Percentiles rank a stretch among this genome's conserved stretches.
These are phyloP conservation scores for Hibiscus trionum DNA, from an alignment of 345 rosid genomes.

Conservation along the genomic window DNA sequence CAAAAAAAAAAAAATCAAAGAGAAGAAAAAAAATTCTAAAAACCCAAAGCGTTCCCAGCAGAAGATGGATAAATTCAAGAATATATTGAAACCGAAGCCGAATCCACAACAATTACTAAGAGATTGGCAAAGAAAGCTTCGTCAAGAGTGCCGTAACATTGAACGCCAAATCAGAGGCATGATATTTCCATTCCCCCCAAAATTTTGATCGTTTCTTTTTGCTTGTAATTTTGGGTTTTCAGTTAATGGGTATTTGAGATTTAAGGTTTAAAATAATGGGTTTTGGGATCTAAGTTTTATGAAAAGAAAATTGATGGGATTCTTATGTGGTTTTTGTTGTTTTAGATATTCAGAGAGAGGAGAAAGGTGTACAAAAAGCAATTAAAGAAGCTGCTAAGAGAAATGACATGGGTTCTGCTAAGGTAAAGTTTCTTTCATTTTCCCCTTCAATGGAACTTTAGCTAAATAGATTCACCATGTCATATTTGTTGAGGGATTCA, in stretches of 20 bases:
- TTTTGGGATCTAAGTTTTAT: conserved; percentile 5
- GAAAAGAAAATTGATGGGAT: not conserved
- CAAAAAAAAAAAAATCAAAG: no score
- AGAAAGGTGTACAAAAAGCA: conserved; percentile 33
- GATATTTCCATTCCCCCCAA: not conserved
- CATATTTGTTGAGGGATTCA: not conserved
- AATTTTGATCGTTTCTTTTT: not conserved
- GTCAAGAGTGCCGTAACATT: conserved; percentile 35
- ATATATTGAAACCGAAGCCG: conserved; percentile 29
- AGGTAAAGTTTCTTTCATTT: conserved; percentile 20
- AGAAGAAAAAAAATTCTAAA: not conserved
- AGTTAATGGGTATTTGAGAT: not conserved
- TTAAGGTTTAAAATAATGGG: not conserved
- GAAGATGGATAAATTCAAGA: conserved; percentile 30
- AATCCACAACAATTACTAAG: conserved; percentile 35
- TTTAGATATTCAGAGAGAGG: conserved; percentile 43
- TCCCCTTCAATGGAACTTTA: not conserved
- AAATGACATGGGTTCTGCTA: conserved; percentile 36
- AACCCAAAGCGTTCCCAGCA: not conserved
- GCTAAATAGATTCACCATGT: not conserved
- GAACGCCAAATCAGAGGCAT: conserved; percentile 40
- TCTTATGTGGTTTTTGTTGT: not conserved
- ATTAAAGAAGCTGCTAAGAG: conserved; percentile 37
- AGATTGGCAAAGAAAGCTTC: conserved; percentile 43
- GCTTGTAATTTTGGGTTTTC: not conserved